Base-by-base conservation (phyloP, 805 yeast genomes). In the Saccharomycopsis javanensis region DNA sequence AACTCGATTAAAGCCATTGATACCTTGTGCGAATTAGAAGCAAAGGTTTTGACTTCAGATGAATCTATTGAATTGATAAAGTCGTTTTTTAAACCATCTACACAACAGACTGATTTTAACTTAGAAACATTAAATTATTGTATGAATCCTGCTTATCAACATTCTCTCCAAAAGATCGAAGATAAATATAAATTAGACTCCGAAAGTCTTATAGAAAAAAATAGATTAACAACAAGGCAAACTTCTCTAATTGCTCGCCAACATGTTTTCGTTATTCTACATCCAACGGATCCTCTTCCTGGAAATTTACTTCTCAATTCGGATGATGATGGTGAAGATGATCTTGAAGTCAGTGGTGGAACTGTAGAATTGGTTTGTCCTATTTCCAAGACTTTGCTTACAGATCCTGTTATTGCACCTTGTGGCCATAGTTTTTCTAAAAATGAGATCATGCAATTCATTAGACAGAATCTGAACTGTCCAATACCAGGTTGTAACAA, bases 341-440 rank as follows among this genome's bases (percentile, higher is more conserved):
- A 84, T 23, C 51, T 86, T 33, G 79, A 76, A 46, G 77, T 86
- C 5, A 81, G 79, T 8, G 95, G 94, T 57, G 94, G 94, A 38
- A 78, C 71, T 37, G 72, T 87, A n/a, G 81, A 83, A 51, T 66
- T 87, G 57, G 76, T 73, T 27, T 89, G 91, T 66, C 92, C 92
- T 0, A 72, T 86, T 13, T 79, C 90, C 0, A 65, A 78, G 58
- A 72, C 75, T 55, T 67, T 72, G 48, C 84, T 79, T 67, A 71
- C 67, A 23, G 69, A 69, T 2, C 94, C 95, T 0, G 72, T 79
- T 63, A 76, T 71, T n/a, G 79, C 85, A 2, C 68, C 65, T 31
- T 87, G 95, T 68, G 72, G 73, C 0, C 95, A 87, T 69, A 79
- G 80, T 0, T 85, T 76, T 65, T 91, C 86, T 62, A 68, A 71